Evolutionary conservation across 768 basidiomycete genomes (phyloP), one percentile per base, ranked within the genome.

Genomic region (Pisolithus marmoratus): DNA sequence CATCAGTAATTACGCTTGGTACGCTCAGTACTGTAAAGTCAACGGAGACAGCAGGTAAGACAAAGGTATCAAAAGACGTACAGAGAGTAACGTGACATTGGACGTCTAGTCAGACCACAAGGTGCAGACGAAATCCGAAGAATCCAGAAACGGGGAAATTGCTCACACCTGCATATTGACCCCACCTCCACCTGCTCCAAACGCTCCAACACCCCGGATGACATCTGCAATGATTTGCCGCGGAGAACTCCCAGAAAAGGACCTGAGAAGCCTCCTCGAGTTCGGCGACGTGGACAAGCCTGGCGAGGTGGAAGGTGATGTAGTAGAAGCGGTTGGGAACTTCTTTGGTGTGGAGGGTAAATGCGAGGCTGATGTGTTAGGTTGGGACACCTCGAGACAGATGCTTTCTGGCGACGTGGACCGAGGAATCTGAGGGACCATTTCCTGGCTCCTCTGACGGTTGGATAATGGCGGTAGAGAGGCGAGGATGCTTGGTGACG

Each of bases 201-300:
- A 72, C 27, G 69, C 68, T 31, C 69, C 68, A 3, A 79, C 76
- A 1, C 77, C 74, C 46, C 71, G 76, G 27, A 79, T 53, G 24
- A 75, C 66, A 50, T 76, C 74, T 2, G 64, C 66, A 20, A 67
- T 49, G 17, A 68, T 38, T 40, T 66, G 58, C n/a, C 58, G 55
- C 6, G 66, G 46, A 17, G 24, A 52, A 22, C 58, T 42, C 2
- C 55, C 49, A 6, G 56, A 50, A 41, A 62, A 54, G 4, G 60
- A 49, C 15, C 29, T 42, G 22, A 47, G 49, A 29, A 24, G 36
- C 41, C 51, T 61, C 38, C 56, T 65, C 14, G 51, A 6, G 19
- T 48, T 51, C 8, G 47, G 26, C 2, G 56, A 52, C 3, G 44
- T 38, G 20, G 59, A 50, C 11, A 46, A 8, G 2, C 31, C n/a